phyloP scores from a whole-genome alignment of 176 grass and related monocot genomes.

The Carex cristatella region DNA sequence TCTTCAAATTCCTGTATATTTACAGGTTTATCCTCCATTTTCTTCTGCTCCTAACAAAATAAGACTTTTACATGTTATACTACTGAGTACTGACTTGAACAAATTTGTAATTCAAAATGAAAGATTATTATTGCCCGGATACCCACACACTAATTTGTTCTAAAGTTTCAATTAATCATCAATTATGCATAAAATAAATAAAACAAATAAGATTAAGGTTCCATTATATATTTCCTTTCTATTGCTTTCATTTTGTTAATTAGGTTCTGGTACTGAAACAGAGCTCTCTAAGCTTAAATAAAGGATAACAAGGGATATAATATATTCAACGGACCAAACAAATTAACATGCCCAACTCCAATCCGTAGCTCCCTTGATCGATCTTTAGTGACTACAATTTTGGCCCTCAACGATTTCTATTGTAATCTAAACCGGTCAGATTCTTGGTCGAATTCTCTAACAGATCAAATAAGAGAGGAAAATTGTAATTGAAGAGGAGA shows the following conservation, averaged over 20 bases:
- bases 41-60: constrained; percentile 14
- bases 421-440: neutral
- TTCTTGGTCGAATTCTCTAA: neutral
- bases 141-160: neutral
- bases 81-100: neutral
- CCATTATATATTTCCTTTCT: neutral
- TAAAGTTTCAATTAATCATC: neutral
- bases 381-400: neutral
- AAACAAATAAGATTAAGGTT: neutral
- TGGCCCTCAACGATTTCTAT: neutral
- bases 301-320: neutral
- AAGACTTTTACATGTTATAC: neutral
- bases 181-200: neutral
- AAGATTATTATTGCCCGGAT: neutral
- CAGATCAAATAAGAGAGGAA: no score
- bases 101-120: neutral
- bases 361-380: neutral
- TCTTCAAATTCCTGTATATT: constrained; percentile 72
- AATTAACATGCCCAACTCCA: neutral
- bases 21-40: constrained; percentile 62
- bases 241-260: neutral
- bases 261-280: neutral
- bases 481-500: neutral
- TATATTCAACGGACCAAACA: neutral
- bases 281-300: neutral